These are phyloP conservation scores for Fusarium sp. DNA, from an alignment of 2,329 filamentous ascomycete genomes.

Conservation along the genomic window DNA sequence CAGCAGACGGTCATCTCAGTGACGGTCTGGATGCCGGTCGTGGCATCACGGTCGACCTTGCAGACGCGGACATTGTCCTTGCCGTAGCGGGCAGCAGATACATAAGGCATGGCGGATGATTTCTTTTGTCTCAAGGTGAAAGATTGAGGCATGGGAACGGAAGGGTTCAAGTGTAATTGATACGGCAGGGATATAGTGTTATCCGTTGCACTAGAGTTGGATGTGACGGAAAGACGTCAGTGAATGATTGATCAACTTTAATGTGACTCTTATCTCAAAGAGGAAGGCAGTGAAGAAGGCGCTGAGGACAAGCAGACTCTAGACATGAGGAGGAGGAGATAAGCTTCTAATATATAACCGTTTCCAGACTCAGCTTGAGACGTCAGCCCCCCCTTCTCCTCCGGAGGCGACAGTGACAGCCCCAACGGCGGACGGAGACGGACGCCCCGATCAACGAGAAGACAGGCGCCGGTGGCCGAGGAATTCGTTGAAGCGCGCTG, in stretches of 20 bases:
- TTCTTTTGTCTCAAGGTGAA: slow-evolving; percentile 27
- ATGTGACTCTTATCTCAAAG: background rate
- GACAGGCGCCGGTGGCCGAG: slow-evolving; percentile 38
- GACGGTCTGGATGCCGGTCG: slow-evolving; percentile 83
- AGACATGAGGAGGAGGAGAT: slow-evolving; percentile 1
- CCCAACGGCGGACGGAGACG: slow-evolving; percentile 34
- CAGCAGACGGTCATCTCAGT: slow-evolving; percentile 96
- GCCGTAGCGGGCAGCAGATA: slow-evolving; percentile 79
- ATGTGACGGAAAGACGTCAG: slow-evolving; percentile 5
- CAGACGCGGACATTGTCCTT: slow-evolving; percentile 99
- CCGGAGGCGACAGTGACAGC: slow-evolving; percentile 14
- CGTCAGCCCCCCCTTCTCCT: slow-evolving; percentile 29
- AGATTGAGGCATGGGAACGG: slow-evolving; percentile 21
- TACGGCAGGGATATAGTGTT: slow-evolving; percentile 4
- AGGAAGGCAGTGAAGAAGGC: background rate
- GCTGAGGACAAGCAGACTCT: background rate
- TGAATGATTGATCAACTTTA: background rate
- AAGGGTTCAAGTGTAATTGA: slow-evolving; percentile 15
- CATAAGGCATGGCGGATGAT: slow-evolving; percentile 60
- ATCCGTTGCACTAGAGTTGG: slow-evolving; percentile 3
- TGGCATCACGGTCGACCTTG: slow-evolving; percentile 87
- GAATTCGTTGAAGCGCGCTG: background rate
- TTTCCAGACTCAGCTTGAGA: slow-evolving; percentile 6
- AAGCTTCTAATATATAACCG: slow-evolving; percentile 35
- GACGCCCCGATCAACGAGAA: slow-evolving; percentile 39